Conservation (phyloP, 2,329 filamentous ascomycete species). For the Alternaria hordeiaustralica region DNA sequence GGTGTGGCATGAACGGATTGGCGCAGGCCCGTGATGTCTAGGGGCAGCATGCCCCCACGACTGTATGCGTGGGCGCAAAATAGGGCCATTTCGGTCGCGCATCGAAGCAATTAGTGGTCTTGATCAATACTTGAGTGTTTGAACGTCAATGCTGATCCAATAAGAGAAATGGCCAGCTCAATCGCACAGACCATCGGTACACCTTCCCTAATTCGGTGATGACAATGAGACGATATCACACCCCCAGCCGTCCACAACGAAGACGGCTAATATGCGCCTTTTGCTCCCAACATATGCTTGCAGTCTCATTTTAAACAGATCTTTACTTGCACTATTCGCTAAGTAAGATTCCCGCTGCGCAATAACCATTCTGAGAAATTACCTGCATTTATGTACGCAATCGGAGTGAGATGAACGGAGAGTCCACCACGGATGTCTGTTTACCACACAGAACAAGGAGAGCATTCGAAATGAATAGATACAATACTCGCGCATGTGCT, state of each 20-base stretch:
- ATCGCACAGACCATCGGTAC: not conserved
- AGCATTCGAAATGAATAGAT: not conserved
- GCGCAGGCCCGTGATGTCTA: not conserved
- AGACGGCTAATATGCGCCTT: not conserved
- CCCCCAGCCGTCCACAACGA: not conserved
- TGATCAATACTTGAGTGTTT: not conserved
- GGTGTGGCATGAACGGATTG: not conserved
- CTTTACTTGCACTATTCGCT: not conserved
- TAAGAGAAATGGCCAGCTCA: not conserved
- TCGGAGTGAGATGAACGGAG: not conserved
- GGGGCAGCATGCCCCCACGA: not conserved
- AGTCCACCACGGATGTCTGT: not conserved
- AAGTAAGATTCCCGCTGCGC: not conserved
- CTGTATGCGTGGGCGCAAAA: not conserved
- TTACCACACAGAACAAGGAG: not conserved
- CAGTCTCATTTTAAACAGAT: not conserved
- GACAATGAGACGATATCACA: not conserved
- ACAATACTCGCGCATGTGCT: not conserved
- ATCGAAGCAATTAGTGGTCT: not conserved
- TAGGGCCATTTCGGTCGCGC: not conserved
- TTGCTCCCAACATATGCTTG: not conserved
- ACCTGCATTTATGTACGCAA: not conserved
- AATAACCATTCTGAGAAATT: not conserved
- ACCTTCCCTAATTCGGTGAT: not conserved
- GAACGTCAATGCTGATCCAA: not conserved